A percentile compares a stretch with the other conserved stretches of the same genome.
Conservation (phyloP, 2,329 filamentous ascomycete genomes). For the Colletotrichum sp. region DNA sequence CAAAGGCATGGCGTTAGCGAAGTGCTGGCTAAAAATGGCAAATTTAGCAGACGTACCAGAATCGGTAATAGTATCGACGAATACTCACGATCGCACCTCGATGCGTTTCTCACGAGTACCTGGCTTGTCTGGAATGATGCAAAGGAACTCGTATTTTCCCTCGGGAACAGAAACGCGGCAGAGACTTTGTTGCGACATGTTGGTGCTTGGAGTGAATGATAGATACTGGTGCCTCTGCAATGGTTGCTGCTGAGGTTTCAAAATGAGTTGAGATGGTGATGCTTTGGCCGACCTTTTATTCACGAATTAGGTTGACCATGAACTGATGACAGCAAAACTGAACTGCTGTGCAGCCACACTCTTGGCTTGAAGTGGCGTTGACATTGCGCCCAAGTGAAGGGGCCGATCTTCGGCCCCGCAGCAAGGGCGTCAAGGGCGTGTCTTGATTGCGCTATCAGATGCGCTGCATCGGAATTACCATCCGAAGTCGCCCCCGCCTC, state of each 20-base stretch:
- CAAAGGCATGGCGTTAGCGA: background rate
- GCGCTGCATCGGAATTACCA: background rate
- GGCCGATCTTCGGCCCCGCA: background rate
- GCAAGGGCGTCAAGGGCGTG: background rate
- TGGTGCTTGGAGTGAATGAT: too few relatives aligned
- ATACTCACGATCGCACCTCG: background rate
- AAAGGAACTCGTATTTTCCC: background rate
- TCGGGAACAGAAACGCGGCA: background rate
- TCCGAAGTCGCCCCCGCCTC: background rate
- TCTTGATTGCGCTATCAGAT: background rate
- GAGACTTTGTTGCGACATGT: background rate
- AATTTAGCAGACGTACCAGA: background rate
- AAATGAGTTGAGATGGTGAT: background rate
- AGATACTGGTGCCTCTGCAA: rapidly evolving
- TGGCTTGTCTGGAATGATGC: background rate
- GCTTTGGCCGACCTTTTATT: background rate
- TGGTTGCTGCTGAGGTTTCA: background rate
- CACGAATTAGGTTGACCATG: background rate
- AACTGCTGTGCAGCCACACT: background rate
- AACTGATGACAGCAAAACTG: background rate
- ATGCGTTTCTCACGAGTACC: background rate
- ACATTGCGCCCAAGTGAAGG: background rate
- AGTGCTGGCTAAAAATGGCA: background rate
- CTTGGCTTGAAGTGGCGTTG: background rate
- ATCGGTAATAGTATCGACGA: background rate